phyloP scores from a whole-genome alignment of 2,329 filamentous ascomycete species.

The Grosmannia clavigera region DNA sequence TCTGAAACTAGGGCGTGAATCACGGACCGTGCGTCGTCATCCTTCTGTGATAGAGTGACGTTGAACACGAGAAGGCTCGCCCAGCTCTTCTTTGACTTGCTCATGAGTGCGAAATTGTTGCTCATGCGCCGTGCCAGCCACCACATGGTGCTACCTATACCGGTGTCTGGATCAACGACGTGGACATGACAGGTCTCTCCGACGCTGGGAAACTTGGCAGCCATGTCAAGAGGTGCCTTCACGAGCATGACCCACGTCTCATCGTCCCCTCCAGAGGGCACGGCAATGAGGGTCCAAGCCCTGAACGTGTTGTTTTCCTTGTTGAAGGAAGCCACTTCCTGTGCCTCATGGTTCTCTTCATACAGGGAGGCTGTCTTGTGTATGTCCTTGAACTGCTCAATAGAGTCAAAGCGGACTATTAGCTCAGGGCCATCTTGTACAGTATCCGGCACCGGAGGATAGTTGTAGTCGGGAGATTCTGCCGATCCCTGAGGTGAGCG shows the following conservation, averaged over 20 bases:
- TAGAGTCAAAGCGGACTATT: conserved; percentile 6
- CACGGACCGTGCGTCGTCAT: neutral
- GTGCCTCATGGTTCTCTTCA: conserved; percentile 9
- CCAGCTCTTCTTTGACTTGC: conserved; percentile 3
- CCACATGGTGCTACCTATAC: conserved; percentile 2
- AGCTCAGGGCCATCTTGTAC: neutral
- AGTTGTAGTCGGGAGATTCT: neutral
- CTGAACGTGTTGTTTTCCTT: conserved; percentile 13
- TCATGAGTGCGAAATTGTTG: conserved; percentile 8
- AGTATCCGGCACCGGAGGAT: neutral
- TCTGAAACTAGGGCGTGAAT: conserved; percentile 6
- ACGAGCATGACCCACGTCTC: conserved; percentile 12
- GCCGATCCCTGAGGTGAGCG: neutral
- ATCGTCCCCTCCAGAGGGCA: conserved; percentile 2
- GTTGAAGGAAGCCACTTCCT: conserved; percentile 23
- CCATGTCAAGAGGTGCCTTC: conserved; percentile 1
- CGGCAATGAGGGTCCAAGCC: conserved; percentile 9
- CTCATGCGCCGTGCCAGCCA: conserved; percentile 7
- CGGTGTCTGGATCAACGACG: neutral
- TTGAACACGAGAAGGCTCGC: conserved; percentile 8
- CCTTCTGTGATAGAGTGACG: conserved; percentile 1
- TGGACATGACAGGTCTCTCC: conserved; percentile 10
- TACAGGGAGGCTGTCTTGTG: conserved; percentile 8
- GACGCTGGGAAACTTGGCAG: conserved; percentile 4
- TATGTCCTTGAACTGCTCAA: conserved; percentile 8